phyloP scores from a whole-genome alignment of 208 protist species.

The Jaenimonas drosophilae region DNA sequence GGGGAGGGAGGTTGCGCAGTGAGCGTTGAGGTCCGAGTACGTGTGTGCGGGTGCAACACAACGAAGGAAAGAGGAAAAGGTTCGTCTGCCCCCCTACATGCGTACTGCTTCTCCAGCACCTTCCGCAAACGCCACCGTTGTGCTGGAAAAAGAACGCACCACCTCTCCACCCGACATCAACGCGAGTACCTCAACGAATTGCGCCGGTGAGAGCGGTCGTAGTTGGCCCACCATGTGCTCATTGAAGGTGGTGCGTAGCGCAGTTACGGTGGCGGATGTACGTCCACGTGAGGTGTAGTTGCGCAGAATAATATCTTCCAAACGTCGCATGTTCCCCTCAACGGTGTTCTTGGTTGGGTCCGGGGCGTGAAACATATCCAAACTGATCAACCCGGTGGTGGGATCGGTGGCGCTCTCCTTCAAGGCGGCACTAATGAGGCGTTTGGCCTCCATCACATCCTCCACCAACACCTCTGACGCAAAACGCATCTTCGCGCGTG shows the following conservation, averaged over 20 bases:
- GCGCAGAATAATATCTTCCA: conserved; percentile 52
- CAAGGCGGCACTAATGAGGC: conserved; percentile 79
- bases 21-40: not conserved
- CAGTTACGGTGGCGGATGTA: conserved; percentile 31
- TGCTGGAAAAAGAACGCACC: conserved; percentile 60
- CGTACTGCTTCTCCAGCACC: not conserved
- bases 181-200: conserved; percentile 79
- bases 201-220: conserved; percentile 40
- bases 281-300: conserved; percentile 33
- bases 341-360: conserved; percentile 72
- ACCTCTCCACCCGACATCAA: conserved; percentile 67
- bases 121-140: conserved; percentile 41
- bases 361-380: conserved; percentile 84
- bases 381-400: conserved; percentile 76
- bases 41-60: no score
- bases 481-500: conserved; percentile 89
- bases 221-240: conserved; percentile 35
- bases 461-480: conserved; percentile 43
- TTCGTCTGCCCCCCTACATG: not conserved
- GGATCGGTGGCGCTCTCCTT: conserved; percentile 86
- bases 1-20: no score
- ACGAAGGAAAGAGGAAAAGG: no score
- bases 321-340: conserved; percentile 68
- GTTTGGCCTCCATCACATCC: conserved; percentile 89
- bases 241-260: conserved; percentile 62